phyloP scores from a whole-genome alignment of 108 stramenopile species.

The Stephanodiscus triporus region DNA sequence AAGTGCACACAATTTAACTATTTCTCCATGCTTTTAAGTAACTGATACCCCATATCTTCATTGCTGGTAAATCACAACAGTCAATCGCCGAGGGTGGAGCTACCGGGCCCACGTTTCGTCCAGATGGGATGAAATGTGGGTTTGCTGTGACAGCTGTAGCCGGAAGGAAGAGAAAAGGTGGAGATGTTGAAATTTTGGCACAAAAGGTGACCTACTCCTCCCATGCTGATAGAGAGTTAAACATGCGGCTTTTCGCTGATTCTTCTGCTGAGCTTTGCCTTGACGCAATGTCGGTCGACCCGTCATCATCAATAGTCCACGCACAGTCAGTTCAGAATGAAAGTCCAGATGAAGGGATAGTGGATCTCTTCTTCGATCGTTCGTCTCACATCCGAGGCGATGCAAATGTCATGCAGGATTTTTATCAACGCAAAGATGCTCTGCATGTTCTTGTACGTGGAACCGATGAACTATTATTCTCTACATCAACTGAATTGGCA shows the following conservation, averaged over 20 bases:
- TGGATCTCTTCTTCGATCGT: slow-evolving; percentile 54
- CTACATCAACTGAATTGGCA: slow-evolving; percentile 36
- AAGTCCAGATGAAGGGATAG: not conserved
- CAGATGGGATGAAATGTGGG: slow-evolving; percentile 62
- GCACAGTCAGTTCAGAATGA: not conserved
- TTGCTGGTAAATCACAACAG: slow-evolving; percentile 49
- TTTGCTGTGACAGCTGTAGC: slow-evolving; percentile 79
- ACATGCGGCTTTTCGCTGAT: slow-evolving; percentile 86
- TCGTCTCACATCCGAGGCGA: slow-evolving; percentile 62
- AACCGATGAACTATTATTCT: slow-evolving; percentile 36
- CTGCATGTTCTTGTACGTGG: slow-evolving; percentile 59
- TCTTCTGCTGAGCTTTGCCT: slow-evolving; percentile 65
- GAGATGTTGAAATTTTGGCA: slow-evolving; percentile 49
- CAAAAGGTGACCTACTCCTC: slow-evolving; percentile 62
- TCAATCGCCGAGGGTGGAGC: slow-evolving; percentile 85
- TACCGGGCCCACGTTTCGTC: slow-evolving; percentile 81
- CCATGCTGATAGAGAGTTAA: slow-evolving; percentile 63
- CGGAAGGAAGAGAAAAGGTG: slow-evolving; percentile 32
- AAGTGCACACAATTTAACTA: not conserved
- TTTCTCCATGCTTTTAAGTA: not conserved
- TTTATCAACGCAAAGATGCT: slow-evolving; percentile 55
- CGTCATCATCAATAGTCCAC: slow-evolving; percentile 3
- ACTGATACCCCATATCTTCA: not conserved
- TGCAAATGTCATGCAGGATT: slow-evolving; percentile 34
- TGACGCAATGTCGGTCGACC: slow-evolving; percentile 39